Percentiles rank a stretch among this genome's conserved stretches.
These are phyloP conservation scores for Verticillium albo-atrum DNA, from an alignment of 2,329 filamentous ascomycete genomes.

Conservation along the genomic window DNA sequence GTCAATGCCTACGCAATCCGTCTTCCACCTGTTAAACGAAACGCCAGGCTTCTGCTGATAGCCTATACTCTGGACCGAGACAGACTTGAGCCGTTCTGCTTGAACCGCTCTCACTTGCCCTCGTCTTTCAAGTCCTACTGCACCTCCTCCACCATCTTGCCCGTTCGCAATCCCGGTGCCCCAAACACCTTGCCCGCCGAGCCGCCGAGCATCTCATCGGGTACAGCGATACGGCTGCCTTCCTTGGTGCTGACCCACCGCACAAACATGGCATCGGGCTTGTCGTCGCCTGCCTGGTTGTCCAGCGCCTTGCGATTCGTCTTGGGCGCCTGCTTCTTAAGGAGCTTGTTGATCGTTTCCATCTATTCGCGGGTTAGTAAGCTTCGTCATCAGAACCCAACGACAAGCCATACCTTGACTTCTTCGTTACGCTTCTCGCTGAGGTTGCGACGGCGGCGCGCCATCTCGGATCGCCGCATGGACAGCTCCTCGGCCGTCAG, in stretches of 20 bases:
- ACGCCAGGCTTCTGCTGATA: too few species aligned
- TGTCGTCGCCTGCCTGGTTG: slow-evolving; percentile 42
- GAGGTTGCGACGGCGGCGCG: slow-evolving; percentile 55
- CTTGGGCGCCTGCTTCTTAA: slow-evolving; percentile 82
- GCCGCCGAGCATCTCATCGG: slow-evolving; percentile 61
- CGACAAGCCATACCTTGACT: slow-evolving; percentile 45
- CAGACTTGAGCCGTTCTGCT: too few species aligned
- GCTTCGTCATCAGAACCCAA: background rate
- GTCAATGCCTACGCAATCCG: too few species aligned
- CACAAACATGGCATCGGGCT: slow-evolving; percentile 57
- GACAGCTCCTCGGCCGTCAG: slow-evolving; percentile 59
- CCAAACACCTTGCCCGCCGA: slow-evolving; percentile 59
- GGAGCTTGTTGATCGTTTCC: slow-evolving; percentile 86
- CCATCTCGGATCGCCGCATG: slow-evolving; percentile 60
- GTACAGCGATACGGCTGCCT: slow-evolving; percentile 60
- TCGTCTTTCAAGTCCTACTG: slow-evolving; percentile 19
- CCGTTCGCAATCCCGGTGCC: slow-evolving; percentile 22
- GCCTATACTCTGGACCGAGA: too few species aligned
- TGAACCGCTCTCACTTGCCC: too few species aligned
- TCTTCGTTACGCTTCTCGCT: slow-evolving; percentile 62
- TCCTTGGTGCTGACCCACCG: slow-evolving; percentile 67
- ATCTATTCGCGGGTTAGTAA: slow-evolving; percentile 46
- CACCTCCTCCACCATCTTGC: slow-evolving; percentile 54
- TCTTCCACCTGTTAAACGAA: too few species aligned
- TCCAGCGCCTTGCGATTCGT: slow-evolving; percentile 49